Evolutionary conservation across 192 early-diverging fungal species (phyloP).

Genomic region (Coemansia sp.): DNA sequence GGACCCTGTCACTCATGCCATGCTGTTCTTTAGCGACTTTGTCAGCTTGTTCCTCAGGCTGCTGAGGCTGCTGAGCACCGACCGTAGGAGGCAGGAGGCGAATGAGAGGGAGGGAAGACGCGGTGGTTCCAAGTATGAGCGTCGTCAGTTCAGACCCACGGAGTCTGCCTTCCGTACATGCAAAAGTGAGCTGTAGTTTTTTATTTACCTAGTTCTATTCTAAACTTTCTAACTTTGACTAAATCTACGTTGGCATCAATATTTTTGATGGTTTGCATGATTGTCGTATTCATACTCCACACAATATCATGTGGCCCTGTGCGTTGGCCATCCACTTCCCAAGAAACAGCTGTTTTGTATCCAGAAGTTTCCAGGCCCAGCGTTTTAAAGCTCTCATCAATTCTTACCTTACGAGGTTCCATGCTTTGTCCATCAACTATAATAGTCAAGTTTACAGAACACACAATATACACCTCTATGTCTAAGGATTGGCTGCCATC

Average conservation of each 20-base stretch:
- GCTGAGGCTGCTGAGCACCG: constrained; percentile 15
- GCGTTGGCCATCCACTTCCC: background rate
- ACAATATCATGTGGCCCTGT: background rate
- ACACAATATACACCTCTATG: background rate
- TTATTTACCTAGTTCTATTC: background rate
- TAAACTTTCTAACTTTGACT: background rate
- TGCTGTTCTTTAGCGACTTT: constrained; percentile 35
- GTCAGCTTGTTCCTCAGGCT: constrained; percentile 24
- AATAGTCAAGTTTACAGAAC: background rate
- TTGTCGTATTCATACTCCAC: background rate
- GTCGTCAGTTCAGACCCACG: constrained; percentile 3
- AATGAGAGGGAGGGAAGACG: background rate
- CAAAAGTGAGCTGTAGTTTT: background rate
- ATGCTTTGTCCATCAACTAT: background rate
- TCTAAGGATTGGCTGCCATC: background rate
- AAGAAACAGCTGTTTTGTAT: background rate
- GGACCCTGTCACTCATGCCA: constrained; percentile 25
- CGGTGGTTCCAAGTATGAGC: background rate
- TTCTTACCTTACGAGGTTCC: background rate
- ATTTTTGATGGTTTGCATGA: background rate
- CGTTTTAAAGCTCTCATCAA: background rate
- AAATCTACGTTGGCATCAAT: background rate
- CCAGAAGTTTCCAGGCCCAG: background rate
- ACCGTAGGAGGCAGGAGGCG: constrained; percentile 17
- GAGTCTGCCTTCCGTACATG: background rate